Base-by-base conservation (phyloP, 2,329 filamentous ascomycete genomes). In the Arthrobotrys conoides region DNA sequence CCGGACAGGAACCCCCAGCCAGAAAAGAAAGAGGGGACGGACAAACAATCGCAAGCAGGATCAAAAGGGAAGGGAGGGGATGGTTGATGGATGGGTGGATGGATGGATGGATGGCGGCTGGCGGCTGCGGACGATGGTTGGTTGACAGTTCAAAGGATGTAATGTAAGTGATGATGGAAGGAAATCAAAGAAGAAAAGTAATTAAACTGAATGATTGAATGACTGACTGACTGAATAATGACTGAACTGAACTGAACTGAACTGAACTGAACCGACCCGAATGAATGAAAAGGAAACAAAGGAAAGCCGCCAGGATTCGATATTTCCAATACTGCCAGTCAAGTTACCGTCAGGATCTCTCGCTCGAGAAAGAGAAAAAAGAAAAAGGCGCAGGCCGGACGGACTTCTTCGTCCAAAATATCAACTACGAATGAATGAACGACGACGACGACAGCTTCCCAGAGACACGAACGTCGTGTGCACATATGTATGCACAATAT, bases 51-150 rank as follows among this genome's bases (percentile, higher is more conserved):
- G n/a, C n/a, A 48, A 20, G 18, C 53, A 49, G 46, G 33, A 46
- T n/a, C 30, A 27, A 20, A 44, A 22, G 1, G 5, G 20, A 18
- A 22, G 5, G 20, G 46, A 22, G 46, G 46, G 46, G 46, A 22
- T 49, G 72, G n/a, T n/a, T n/a, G 57, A 61, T 36, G 65, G 57
- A 24, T 22, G 18, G 16, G 24, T 20, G 33, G 30, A 59, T n/a
- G 66, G 59, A 59, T 6, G 48, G 68, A 64, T 68, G 55, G 68
- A 68, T 68, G 55, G 64, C 48, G 67, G 67, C 53, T 61, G 51
- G 67, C 48, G 51, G 44, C 67, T 61, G 61, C 57, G 68, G 41
- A 49, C 59, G 63, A 48, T 68, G 63, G 68, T 79, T 71, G 69
- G 68, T 65, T 79, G 75, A 24, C 41, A 41, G 46, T 46, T 44